Evolutionary conservation across 73 alveolate species (phyloP).

Genomic region (Paraurostyla sp.): DNA sequence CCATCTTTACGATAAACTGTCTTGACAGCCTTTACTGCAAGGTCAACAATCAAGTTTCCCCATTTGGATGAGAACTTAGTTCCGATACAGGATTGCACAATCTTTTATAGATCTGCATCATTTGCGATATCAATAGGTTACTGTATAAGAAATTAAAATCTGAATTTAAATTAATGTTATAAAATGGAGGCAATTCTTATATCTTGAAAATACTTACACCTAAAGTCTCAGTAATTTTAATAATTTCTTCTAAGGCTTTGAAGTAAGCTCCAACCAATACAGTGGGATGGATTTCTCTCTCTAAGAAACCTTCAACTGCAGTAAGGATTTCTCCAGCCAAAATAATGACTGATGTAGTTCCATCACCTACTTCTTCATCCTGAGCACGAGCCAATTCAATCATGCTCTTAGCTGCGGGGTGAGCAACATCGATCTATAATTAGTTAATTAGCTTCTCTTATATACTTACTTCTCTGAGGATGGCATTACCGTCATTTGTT

Average conservation of each 20-base stretch:
- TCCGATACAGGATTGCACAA: conserved; percentile 92
- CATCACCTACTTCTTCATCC: conserved; percentile 99
- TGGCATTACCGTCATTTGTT: conserved; percentile 99
- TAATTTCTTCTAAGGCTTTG: conserved; percentile 97
- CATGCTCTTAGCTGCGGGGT: conserved; percentile 99
- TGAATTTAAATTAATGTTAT: neutral
- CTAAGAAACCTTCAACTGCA: conserved; percentile 93
- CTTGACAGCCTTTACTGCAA: conserved; percentile 94
- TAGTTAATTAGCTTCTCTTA: neutral
- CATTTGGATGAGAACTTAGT: conserved; percentile 96
- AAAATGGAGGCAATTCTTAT: conserved; percentile 19
- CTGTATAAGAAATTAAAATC: neutral
- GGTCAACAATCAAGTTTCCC: conserved; percentile 92
- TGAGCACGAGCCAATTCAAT: conserved; percentile 96
- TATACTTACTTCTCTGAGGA: conserved; percentile 91
- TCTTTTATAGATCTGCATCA: conserved; percentile 87
- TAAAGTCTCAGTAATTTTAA: conserved; percentile 80
- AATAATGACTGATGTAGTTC: conserved; percentile 99
- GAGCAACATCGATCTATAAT: conserved; percentile 94
- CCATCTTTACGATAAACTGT: conserved; percentile 91
- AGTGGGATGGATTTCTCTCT: conserved; percentile 96
- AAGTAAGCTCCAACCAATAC: conserved; percentile 95
- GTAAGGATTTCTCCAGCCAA: conserved; percentile 98
- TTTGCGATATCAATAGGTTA: conserved; percentile 80
- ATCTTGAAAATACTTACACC: conserved; percentile 61